Evolutionary conservation across 2,329 filamentous ascomycete genomes (phyloP), one percentile per base, ranked within the genome.

Genomic region (Xylaria sp.): DNA sequence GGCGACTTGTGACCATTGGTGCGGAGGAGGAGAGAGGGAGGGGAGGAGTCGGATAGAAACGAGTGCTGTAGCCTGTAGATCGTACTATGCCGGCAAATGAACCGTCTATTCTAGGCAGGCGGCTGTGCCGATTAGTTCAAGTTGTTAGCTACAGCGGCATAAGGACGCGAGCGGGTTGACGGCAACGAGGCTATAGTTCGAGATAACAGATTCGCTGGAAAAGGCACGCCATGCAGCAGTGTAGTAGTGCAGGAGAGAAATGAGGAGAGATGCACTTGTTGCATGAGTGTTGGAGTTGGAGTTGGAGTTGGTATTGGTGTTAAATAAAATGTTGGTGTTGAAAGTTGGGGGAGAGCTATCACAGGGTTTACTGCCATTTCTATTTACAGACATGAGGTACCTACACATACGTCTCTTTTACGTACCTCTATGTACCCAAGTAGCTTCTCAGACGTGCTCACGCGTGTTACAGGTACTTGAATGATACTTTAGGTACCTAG

Each of bases 131-230:
- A 20, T 9, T 25, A 18, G 18, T n/a, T 46, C 28, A 28, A 28
- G 41, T 20, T n/a, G 15, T 51, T 25, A 41, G 39, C 56, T 51
- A 58, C 20, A 28, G 41, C 20, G 55, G 7, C 36, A 28, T 13
- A 25, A 49, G n/a, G 20, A 23, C 9, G 15, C 15, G 56, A 46
- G 15, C 46, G 46, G 46, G 10, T 13, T 4, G 54, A 15, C 31
- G 18, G 31, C 31, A 28, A 58, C 54, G 48, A 59, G 43, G 54
- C 54, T 52, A 23, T 2, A 52, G 10, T 64, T 10, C n/a, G 33
- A 33, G 56, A 36, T 13, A 6, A 39, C 7, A 2, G 36, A 43
- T 43, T 57, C 36, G 36, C 23, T 9, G 13, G 7, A 4, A 12
- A 43, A 25, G 13, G 2, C 25, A 55, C 5, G 28, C 6, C 23